Evolutionary conservation across 2,329 filamentous ascomycete species (phyloP).

Genomic region (Zasmidium cellare): DNA sequence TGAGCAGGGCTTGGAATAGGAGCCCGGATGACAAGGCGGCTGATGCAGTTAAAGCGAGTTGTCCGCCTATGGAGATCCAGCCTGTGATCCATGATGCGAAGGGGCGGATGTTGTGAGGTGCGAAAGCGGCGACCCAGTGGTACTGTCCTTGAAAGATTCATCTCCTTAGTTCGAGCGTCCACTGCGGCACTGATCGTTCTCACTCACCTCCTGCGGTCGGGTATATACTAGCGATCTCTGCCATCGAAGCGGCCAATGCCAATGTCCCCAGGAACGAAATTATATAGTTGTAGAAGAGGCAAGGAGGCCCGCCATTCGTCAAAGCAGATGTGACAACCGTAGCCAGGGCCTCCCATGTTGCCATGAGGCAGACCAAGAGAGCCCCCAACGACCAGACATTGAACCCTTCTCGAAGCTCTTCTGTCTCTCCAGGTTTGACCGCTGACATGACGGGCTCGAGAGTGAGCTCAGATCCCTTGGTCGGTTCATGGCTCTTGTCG

Average conservation of each 20-base stretch:
- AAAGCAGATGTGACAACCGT: conserved; percentile 49
- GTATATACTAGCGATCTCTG: conserved; percentile 43
- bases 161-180: too few species aligned
- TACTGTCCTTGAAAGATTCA: conserved; percentile 40
- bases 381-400: conserved; percentile 45
- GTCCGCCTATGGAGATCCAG: conserved; percentile 24
- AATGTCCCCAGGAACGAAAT: conserved; percentile 44
- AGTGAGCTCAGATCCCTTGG: conserved; percentile 7
- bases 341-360: conserved; percentile 53
- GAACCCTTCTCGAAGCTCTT: conserved; percentile 16
- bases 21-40: conserved; percentile 17
- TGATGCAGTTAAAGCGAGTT: conserved; percentile 19
- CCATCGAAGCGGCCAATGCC: conserved; percentile 42
- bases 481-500: conserved; percentile 1
- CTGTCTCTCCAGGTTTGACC: conserved; percentile 12
- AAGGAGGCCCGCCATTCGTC: conserved; percentile 48
- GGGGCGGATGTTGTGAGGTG: conserved; percentile 35
- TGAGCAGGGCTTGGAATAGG: conserved; percentile 21
- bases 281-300: conserved; percentile 48
- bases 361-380: conserved; percentile 52
- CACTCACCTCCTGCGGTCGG: conserved; percentile 32
- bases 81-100: conserved; percentile 41
- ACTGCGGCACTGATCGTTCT: too few species aligned
- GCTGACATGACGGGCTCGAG: conserved; percentile 13
- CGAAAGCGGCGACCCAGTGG: conserved; percentile 47